Conservation (phyloP, 148 eudicot genomes). For the Chenopodium berlandieri region DNA sequence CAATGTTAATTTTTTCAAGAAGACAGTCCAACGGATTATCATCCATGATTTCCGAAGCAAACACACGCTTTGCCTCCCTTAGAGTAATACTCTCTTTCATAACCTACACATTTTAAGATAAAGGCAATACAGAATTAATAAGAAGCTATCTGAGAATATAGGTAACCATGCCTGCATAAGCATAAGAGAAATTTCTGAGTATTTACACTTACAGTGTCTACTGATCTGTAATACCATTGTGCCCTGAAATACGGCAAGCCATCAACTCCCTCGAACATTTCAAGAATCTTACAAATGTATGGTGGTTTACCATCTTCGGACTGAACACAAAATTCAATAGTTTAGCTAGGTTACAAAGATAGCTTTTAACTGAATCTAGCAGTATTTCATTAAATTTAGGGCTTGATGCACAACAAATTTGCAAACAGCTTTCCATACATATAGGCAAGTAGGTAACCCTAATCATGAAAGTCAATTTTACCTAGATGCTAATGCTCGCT, state of each 20-base stretch:
- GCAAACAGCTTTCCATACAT: neutral
- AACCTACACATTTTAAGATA: slow-evolving; percentile 33
- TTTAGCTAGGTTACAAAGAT: neutral
- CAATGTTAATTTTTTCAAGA: slow-evolving; percentile 45
- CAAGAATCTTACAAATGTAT: slow-evolving; percentile 62
- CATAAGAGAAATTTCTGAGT: neutral
- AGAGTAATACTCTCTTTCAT: slow-evolving; percentile 35
- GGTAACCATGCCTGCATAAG: neutral
- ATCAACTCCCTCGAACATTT: slow-evolving; percentile 67
- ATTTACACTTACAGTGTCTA: slow-evolving; percentile 59
- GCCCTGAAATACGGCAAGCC: slow-evolving; percentile 50
- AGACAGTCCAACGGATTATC: slow-evolving; percentile 78
- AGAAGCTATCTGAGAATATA: too few species aligned
- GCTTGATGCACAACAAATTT: neutral
- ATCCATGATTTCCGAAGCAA: slow-evolving; percentile 61
- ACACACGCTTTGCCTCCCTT: slow-evolving; percentile 54
- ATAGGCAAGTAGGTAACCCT: neutral
- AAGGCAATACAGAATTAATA: neutral
- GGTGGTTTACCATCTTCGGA: slow-evolving; percentile 40
- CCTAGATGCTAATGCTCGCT: neutral
- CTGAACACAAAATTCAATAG: slow-evolving; percentile 29
- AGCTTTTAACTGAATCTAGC: neutral
- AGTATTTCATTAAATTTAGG: neutral
- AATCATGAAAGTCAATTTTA: too few species aligned
- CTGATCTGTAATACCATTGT: slow-evolving; percentile 73